phyloP scores from a whole-genome alignment of 2,329 filamentous ascomycete species.

The Aureobasidium uvarum region DNA sequence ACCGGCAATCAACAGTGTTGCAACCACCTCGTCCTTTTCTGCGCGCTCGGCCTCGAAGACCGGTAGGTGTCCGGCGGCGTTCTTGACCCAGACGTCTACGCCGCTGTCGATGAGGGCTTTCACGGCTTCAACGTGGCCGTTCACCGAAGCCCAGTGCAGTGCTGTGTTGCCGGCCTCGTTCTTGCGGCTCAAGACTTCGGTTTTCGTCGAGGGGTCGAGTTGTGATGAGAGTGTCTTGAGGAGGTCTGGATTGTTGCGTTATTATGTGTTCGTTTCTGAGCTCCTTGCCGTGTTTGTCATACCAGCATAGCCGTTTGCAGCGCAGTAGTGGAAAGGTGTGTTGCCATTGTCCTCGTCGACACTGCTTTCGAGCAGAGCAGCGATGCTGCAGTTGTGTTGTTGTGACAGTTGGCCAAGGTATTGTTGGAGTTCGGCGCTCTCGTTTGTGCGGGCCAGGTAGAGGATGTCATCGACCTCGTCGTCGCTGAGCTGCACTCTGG shows the following conservation, averaged over 20 bases:
- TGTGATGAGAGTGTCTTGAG: constrained; percentile 26
- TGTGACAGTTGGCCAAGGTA: constrained; percentile 60
- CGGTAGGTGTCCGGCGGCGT: constrained; percentile 73
- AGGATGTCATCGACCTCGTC: constrained; percentile 90
- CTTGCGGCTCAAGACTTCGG: constrained; percentile 60
- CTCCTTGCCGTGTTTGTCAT: neutral
- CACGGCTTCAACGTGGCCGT: constrained; percentile 78
- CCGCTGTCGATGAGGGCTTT: constrained; percentile 73
- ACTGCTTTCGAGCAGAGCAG: constrained; percentile 63
- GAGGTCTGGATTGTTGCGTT: constrained; percentile 26
- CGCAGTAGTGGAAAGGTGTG: constrained; percentile 81
- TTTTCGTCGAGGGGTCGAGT: constrained; percentile 28
- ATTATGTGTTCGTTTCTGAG: neutral
- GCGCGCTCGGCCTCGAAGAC: constrained; percentile 53
- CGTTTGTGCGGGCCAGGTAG: constrained; percentile 78
- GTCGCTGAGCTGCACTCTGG: constrained; percentile 19
- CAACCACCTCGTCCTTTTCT: constrained; percentile 50
- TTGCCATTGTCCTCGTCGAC: constrained; percentile 75
- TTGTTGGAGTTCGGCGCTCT: constrained; percentile 64
- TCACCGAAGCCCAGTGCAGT: constrained; percentile 89
- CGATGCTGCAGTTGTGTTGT: constrained; percentile 60
- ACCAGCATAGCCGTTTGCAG: constrained; percentile 85
- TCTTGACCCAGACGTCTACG: constrained; percentile 73
- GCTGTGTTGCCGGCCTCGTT: constrained; percentile 88
- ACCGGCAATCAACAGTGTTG: constrained; percentile 49